These are phyloP conservation scores for Auriscalpium microsporum DNA, from an alignment of 768 basidiomycete species.

Conservation along the genomic window DNA sequence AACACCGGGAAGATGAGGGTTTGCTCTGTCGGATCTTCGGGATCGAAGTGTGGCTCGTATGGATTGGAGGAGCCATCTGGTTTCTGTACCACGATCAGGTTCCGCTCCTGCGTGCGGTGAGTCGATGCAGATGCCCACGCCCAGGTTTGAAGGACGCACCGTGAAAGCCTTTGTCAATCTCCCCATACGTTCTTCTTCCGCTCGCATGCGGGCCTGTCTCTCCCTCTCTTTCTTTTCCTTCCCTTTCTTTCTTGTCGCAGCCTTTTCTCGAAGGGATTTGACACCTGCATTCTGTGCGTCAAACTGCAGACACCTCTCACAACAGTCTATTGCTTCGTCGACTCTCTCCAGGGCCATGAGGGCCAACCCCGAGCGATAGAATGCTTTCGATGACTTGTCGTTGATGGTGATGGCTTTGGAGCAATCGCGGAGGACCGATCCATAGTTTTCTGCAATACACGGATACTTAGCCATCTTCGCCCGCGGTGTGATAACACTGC, in stretches of 20 bases:
- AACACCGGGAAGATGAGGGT: conserved; percentile 80
- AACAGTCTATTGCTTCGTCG: conserved; percentile 81
- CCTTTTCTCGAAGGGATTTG: conserved; percentile 38
- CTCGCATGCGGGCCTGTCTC: conserved; percentile 38
- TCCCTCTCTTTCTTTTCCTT: conserved; percentile 45
- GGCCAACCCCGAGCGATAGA: conserved; percentile 77
- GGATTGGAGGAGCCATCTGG: conserved; percentile 45
- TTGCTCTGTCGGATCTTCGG: conserved; percentile 47
- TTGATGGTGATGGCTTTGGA: conserved; percentile 62
- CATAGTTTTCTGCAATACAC: conserved; percentile 64
- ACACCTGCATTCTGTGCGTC: conserved; percentile 52
- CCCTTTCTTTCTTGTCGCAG: conserved; percentile 36
- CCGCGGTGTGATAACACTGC: neutral
- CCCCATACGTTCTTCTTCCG: conserved; percentile 43
- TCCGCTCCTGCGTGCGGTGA: conserved; percentile 50
- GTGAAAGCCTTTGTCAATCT: conserved; percentile 52
- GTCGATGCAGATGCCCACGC: conserved; percentile 1
- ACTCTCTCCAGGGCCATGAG: conserved; percentile 64
- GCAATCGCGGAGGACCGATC: conserved; percentile 79
- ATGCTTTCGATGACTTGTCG: conserved; percentile 66
- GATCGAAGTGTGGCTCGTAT: conserved; percentile 57
- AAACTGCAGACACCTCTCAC: conserved; percentile 55
- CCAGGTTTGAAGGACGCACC: conserved; percentile 33
- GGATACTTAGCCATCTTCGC: neutral
- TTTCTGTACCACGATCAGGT: conserved; percentile 50